phyloP scores from a whole-genome alignment of 73 alveolate genomes.

The Effrenium voratum region DNA sequence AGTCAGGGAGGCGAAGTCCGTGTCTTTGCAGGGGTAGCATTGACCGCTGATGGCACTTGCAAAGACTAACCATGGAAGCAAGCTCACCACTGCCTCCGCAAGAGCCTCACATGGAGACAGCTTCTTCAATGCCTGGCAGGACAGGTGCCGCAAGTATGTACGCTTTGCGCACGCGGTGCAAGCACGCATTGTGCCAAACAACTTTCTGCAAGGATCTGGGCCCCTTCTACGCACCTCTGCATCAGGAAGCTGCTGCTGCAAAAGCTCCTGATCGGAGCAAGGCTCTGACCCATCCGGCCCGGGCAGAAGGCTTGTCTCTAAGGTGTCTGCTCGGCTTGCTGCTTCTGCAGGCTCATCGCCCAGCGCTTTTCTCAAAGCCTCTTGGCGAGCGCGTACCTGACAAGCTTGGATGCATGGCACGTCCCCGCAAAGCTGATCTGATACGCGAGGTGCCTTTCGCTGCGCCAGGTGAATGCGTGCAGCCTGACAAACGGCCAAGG shows the following conservation, averaged over 20 bases:
- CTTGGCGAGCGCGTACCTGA: conserved; percentile 54
- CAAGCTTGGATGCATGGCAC: not conserved
- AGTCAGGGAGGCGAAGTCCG: no score
- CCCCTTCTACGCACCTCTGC: not conserved
- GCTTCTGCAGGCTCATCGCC: conserved; percentile 53
- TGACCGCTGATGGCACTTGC: no score
- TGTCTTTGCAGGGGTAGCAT: no score
- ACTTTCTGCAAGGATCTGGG: not conserved
- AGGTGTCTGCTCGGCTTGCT: conserved; percentile 2
- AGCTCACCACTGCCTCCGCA: no score
- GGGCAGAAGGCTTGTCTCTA: not conserved
- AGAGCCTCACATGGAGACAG: conserved; percentile 68
- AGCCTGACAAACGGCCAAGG: not conserved
- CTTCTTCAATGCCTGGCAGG: conserved; percentile 11
- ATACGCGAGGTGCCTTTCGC: conserved; percentile 10
- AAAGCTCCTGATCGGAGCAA: conserved; percentile 16
- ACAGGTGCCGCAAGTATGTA: not conserved
- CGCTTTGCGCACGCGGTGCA: not conserved
- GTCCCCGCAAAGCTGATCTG: not conserved
- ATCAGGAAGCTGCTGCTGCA: conserved; percentile 52
- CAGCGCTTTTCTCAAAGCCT: conserved; percentile 62
- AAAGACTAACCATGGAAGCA: no score
- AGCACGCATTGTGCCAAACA: not conserved
- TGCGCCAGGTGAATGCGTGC: conserved; percentile 45
- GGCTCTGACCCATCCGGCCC: not conserved